Evolutionary conservation across 495 filamentous ascomycete genomes (phyloP), one percentile per base, ranked within the genome.

Genomic region (Tirmania nivea): DNA sequence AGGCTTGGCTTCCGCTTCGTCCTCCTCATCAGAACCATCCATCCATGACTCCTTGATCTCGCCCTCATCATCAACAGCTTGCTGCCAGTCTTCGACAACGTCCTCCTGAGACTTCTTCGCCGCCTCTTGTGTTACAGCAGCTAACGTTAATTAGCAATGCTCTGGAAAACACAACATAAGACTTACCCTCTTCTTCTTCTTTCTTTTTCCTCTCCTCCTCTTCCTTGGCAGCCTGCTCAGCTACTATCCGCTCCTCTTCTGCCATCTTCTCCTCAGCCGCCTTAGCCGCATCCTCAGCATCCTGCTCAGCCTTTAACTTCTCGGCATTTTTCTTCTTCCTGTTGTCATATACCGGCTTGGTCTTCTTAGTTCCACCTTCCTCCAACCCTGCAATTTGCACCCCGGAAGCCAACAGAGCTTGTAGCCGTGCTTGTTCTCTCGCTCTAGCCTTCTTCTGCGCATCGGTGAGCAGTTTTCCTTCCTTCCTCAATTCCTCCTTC

Each of bases 31-130:
- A 0, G 79, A 78, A 34, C 80, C 76, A 52, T 84, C 86, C 65
- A 96, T 90, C 89, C 89, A 96, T 68, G 81, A 89, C 54, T 94
- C 90, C 65, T 94, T 95, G 50, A 93, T 73, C 54, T 83, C 78
- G 8, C 83, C 78, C 34, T 77, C 77, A 14, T 81, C 78, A 49
- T 84, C 86, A 31, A 81, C 84, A 49, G 83, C 82, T 50, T 78
- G 75, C 67, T 95, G 87, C 90, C 89, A 94, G 60, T 93, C 86
- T 48, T 92, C 89, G 19, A 81, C 67, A 21, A 76, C 64, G 52
- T 80, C 80, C 64, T 71, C 45, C 75, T 73, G 39, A 11, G 75
- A 73, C 31, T 73, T 71, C 34, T 69, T 73, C 53, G 76, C 70
- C 10, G 69, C 69, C 42, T 79, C 75, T 55, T 77, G 73, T 11